Evolutionary conservation across 2,329 filamentous ascomycete species (phyloP), one percentile per base, ranked within the genome.

Genomic region (Colletotrichum aenigma): DNA sequence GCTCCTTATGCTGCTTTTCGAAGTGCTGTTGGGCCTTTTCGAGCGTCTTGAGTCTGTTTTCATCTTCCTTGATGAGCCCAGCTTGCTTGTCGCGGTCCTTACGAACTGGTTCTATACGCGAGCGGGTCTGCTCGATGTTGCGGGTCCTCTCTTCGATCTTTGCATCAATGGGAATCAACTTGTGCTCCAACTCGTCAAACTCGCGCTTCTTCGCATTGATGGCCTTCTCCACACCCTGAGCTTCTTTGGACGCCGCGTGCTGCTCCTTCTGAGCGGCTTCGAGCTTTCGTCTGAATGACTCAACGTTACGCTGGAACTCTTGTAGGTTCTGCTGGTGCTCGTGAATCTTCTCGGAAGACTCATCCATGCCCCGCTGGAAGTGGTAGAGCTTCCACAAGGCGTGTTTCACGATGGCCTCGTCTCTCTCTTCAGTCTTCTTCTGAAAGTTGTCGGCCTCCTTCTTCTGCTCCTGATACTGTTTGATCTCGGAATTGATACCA

Each of bases 301-400:
- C 94, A 24, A 98, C 93, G 43, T 95, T 96, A 64, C 97, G 94
- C 68, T 94, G 93, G 82, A 96, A 94, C 84, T 98, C 96, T 83
- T 98, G 98, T 24, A 99, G 89, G 79, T 98, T 96, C 81, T 98
- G 95, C 81, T 98, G 96, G 80, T 98, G 96, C 79, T 95, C 95
- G 80, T 96, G 94, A 74, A 99, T 99, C 80, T 97, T 93, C 60
- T 92, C 93, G 79, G 94, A 96, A 28, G 97, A 98, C 79, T 96
- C 94, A 79, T 98, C 95, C 88, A 99, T 98, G 34, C 96, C 91
- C 74, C 93, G 94, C 84, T 99, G 96, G 83, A 98, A 97, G 82
- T 98, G 96, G 83, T 95, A 98, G 2, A 99, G 89, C 85, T 98
- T 98, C 96, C 96, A 99, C 16, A 99, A 88, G 38, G 97, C 96